Percentiles rank a stretch among this genome's conserved stretches.
Conservation (phyloP, 139 green algal genomes). For the Pseudopediastrum boryanum region DNA sequence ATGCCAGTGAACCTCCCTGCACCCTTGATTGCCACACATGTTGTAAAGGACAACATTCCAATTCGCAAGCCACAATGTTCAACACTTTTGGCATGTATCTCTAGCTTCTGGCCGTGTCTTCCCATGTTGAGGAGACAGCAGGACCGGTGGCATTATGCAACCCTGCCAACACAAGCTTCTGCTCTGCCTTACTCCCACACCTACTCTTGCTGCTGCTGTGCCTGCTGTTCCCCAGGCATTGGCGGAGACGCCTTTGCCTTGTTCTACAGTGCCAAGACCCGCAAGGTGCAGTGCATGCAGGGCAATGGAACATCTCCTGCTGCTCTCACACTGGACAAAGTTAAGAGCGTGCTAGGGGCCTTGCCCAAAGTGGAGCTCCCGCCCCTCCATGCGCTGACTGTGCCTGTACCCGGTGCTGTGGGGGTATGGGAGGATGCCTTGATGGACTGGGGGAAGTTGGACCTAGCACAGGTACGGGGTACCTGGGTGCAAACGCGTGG, state of each 20-base stretch:
- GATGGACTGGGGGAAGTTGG: constrained; percentile 56
- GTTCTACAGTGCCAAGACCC: constrained; percentile 57
- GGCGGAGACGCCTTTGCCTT: constrained; percentile 76
- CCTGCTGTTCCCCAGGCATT: constrained; percentile 51
- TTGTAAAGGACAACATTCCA: too few species aligned
- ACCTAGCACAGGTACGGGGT: too few species aligned
- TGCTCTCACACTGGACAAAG: constrained; percentile 52
- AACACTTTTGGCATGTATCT: too few species aligned
- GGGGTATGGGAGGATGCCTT: constrained; percentile 59
- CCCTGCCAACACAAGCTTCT: background rate
- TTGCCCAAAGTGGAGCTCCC: constrained; percentile 29
- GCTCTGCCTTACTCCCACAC: background rate
- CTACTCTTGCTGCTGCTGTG: background rate
- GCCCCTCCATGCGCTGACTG: constrained; percentile 12
- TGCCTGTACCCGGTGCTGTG: constrained; percentile 15
- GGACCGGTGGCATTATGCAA: background rate
- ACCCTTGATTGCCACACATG: too few species aligned
- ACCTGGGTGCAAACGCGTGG: too few species aligned
- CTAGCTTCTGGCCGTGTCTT: too few species aligned
- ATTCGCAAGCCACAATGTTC: too few species aligned
- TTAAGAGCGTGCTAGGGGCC: constrained; percentile 38
- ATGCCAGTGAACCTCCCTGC: too few species aligned
- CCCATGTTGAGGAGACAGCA: too few species aligned
- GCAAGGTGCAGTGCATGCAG: constrained; percentile 57
- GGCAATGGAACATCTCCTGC: constrained; percentile 57